Percentiles rank a stretch among this genome's conserved stretches.
These are phyloP conservation scores for Juncus effusus DNA, from an alignment of 176 grass and related monocot genomes.

Conservation along the genomic window DNA sequence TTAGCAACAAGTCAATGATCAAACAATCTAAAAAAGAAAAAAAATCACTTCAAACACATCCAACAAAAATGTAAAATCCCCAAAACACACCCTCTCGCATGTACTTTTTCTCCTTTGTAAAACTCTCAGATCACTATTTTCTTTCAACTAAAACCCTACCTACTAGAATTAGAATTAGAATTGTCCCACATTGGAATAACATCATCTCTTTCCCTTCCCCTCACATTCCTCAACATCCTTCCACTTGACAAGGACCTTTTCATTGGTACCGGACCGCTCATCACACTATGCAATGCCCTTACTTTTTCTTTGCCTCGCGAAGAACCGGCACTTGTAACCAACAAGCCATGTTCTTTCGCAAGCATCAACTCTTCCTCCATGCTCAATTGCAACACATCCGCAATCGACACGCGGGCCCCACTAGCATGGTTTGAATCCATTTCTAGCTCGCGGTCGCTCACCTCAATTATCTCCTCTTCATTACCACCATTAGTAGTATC, in stretches of 20 bases:
- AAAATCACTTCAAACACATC: constrained; percentile 14
- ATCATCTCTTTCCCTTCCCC: constrained; percentile 49
- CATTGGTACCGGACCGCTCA: constrained; percentile 15
- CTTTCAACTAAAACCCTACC: constrained; percentile 20
- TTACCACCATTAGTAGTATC: constrained; percentile 8
- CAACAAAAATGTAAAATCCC: constrained; percentile 8
- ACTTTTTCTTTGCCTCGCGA: constrained; percentile 32
- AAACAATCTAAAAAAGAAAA: constrained; percentile 5
- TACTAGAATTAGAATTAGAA: constrained; percentile 20
- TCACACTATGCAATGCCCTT: constrained; percentile 18
- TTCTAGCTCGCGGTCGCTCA: constrained; percentile 36
- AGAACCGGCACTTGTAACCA: constrained; percentile 30
- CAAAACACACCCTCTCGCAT: constrained; percentile 22
- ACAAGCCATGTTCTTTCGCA: constrained; percentile 57
- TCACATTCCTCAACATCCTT: constrained; percentile 46
- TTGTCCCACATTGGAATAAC: constrained; percentile 46
- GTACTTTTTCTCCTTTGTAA: constrained; percentile 19
- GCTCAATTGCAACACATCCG: constrained; percentile 61
- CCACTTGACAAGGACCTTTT: constrained; percentile 57
- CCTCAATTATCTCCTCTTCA: constrained; percentile 33
- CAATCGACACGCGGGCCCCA: constrained; percentile 51
- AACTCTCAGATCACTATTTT: not conserved
- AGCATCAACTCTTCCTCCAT: constrained; percentile 59
- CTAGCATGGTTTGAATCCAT: constrained; percentile 33
- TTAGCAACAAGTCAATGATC: too few species aligned